Base-by-base conservation (phyloP, 805 yeast species). In the Cyberlindnera galapagoensis region DNA sequence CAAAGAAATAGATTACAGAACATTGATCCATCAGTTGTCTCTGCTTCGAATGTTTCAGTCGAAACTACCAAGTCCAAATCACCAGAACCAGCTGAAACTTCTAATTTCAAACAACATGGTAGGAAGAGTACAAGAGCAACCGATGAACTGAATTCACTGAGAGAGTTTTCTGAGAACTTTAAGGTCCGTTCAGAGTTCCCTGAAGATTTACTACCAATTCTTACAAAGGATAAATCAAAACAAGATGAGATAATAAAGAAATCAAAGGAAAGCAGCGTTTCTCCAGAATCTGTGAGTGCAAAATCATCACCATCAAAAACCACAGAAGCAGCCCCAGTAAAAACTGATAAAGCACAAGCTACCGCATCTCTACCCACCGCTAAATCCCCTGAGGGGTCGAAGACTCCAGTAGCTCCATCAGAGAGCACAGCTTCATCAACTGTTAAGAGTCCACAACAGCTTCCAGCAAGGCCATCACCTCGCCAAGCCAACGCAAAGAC, bases 121-220 rank as follows among this genome's bases (percentile, higher is more conserved):
- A 34, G 34, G 9, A 42, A 61, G 40, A 61, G 69, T 36, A 53
- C 67, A 34, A 69, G 62, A 43, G 69, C 74, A 2, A 74, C 75
- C 51, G 71, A 74, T 40, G 86, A 80, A 52, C 69, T 81, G 41
- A 77, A 77, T 41, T 73, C 83, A 9, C 63, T 85, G 35, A 76
- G 74, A 41, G 84, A 82, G 49, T 87, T 88, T 52, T 74, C 94
- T 24, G 85, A 83, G 30, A 81, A 74, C 44, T 83, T 85, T 57
- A 84, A 84, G 56, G 73, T 87, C 19, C 81, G 80, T 3, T 73
- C 72, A 21, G 62, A 62, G 30, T 58, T 64, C 41, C 54, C 54
- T 9, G 34, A 39, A 16, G 87, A 80, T 46, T 62, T 78, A 39
- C 59, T 80, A 39, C 87, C 92, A 7, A 78, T 81, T 13, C 59